These are phyloP conservation scores for Vitis rotundifolia DNA, from an alignment of 164 flowering plant genomes.

Conservation along the genomic window DNA sequence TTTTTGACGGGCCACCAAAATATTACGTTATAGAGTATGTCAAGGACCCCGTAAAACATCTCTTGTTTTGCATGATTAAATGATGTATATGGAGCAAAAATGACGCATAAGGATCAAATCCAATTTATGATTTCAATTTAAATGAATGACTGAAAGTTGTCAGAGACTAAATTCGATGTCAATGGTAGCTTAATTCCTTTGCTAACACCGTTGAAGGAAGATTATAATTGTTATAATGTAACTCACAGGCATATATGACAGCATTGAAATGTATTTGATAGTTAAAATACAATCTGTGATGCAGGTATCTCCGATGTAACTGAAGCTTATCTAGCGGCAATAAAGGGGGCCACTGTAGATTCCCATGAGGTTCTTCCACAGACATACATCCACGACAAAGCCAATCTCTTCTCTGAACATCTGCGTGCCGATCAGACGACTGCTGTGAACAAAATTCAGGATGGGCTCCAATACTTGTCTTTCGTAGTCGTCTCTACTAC, in stretches of 20 bases:
- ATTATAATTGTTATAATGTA: too few species aligned
- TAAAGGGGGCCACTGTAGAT: constrained; percentile 53
- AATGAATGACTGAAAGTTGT: too few species aligned
- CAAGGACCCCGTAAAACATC: too few species aligned
- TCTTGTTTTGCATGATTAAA: neutral
- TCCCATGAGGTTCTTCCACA: constrained; percentile 40
- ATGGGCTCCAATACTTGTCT: constrained; percentile 77
- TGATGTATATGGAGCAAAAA: neutral
- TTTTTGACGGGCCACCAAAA: too few species aligned
- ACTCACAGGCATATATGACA: too few species aligned
- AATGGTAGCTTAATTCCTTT: too few species aligned
- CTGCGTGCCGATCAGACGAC: constrained; percentile 57
- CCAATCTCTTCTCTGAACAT: constrained; percentile 52
- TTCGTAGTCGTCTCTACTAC: constrained; percentile 74
- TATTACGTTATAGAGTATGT: too few species aligned
- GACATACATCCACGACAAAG: constrained; percentile 69
- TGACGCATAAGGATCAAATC: too few species aligned
- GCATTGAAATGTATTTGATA: too few species aligned
- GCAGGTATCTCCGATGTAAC: constrained; percentile 87
- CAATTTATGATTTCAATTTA: too few species aligned
- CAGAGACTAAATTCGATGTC: too few species aligned
- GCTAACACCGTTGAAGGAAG: too few species aligned
- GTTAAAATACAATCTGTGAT: neutral
- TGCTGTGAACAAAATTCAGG: constrained; percentile 74
- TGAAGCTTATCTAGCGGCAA: constrained; percentile 72